Base-by-base conservation (phyloP, 164 flowering plant species). In the Cinnamomum micranthum region DNA sequence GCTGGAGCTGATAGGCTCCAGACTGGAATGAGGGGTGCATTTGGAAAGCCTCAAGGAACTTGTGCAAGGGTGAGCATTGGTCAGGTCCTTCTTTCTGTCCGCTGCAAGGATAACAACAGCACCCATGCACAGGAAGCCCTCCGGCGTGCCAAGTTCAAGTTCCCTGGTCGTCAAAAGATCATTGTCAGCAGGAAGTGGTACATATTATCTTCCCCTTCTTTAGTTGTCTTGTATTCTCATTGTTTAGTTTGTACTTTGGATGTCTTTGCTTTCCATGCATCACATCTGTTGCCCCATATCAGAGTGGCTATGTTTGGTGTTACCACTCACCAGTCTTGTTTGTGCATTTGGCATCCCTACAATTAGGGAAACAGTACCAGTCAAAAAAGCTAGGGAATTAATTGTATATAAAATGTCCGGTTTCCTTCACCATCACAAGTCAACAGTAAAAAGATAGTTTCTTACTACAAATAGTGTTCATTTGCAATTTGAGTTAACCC, bases 1-100 rank as follows among this genome's bases (percentile, higher is more conserved):
- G 85, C 85, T 68, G 85, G 85, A 41, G 85, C 81, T 71, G 85
- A 82, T 78, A 77, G 85, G 74, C 85, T 80, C 50, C 85, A 83
- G 78, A 83, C 83, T 60, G 85, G 85, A 2, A 82, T 82, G 85
- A 62, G 85, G 63, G 85, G 85, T 59, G 83, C 85, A 2, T 82
- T 82, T 76, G 85, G 83, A 1, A 82, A 82, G 77, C 85, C 85
- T 19, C 82, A 73, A 67, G 84, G 82, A 9, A 75, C 79, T 13
- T 82, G 85, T 68, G 82, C 84, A 47, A 67, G 84, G 25, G 83
- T 80, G 47, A 74, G 73, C 74, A 83, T 80, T 70, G 83, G 83
- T 23, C 81, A 83, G 74, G 83, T 80, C 3, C 67, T 83, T 3
- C 73, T 82, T 22, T 83, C 85, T 64, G 83, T 82, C 52, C 75